Percentiles rank a stretch among this genome's conserved stretches.
Evolutionary conservation across 805 yeast species (phyloP).

Genomic region (Saturnispora gosingensis): DNA sequence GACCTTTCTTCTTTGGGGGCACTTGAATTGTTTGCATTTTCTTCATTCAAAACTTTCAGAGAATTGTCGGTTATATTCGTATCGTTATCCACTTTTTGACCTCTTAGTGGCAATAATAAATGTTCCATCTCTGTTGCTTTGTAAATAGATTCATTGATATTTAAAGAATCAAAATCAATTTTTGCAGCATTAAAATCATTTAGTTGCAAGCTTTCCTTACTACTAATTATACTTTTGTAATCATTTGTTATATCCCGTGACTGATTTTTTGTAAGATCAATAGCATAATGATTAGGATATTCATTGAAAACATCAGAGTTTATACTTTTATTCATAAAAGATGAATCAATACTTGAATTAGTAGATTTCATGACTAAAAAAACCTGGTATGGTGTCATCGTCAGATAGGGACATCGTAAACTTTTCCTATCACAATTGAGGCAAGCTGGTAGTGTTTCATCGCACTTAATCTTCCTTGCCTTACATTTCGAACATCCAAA

Average conservation of each 20-base stretch:
- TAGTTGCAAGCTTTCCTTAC: neutral
- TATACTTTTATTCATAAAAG: neutral
- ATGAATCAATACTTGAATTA: neutral
- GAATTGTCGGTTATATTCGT: too few relatives aligned
- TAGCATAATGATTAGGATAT: neutral
- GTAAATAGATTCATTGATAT: slow-evolving; percentile 5
- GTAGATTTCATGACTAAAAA: neutral
- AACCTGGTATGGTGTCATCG: slow-evolving; percentile 12
- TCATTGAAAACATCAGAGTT: neutral
- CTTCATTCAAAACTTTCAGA: too few relatives aligned
- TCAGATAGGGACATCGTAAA: slow-evolving; percentile 8
- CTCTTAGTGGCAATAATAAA: slow-evolving; percentile 5
- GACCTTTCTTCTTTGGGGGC: neutral
- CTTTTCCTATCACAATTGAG: slow-evolving; percentile 6
- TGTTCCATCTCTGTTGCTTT: slow-evolving; percentile 8
- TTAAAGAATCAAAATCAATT: neutral
- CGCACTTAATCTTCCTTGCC: slow-evolving; percentile 30
- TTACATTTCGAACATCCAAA: slow-evolving; percentile 33
- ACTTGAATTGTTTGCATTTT: neutral
- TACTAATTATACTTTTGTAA: neutral
- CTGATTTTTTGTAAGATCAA: neutral
- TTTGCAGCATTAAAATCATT: neutral
- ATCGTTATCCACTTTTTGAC: neutral
- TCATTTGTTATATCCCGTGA: neutral
- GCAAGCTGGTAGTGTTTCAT: slow-evolving; percentile 25